A percentile compares a stretch with the other conserved stretches of the same genome.
Conservation (phyloP, 2,329 filamentous ascomycete species). For the Xylaria sp. region DNA sequence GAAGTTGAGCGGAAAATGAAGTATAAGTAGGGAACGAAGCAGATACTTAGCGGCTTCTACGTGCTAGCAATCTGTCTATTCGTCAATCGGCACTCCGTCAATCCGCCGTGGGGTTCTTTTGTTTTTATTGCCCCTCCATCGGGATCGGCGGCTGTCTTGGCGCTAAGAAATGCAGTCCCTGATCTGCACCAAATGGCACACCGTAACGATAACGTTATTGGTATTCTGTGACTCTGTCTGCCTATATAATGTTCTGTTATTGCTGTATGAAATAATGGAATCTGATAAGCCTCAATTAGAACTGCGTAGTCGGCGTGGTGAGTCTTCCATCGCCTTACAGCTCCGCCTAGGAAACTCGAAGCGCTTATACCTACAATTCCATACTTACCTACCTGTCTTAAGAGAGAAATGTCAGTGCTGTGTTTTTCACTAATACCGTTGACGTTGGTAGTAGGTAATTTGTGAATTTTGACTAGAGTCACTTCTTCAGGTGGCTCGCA, state of each 20-base stretch:
- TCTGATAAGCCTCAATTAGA: not conserved
- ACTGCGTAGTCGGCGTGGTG: not conserved
- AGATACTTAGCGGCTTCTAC: conserved; percentile 26
- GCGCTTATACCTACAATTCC: no score
- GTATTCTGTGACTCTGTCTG: not conserved
- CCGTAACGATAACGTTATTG: conserved; percentile 17
- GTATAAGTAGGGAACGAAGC: not conserved
- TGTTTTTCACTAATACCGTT: not conserved
- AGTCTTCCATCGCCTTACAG: no score
- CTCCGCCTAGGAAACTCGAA: no score
- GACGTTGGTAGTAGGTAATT: not conserved
- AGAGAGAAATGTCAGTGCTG: no score
- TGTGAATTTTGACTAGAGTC: not conserved
- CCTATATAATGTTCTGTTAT: not conserved
- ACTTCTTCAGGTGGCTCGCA: not conserved
- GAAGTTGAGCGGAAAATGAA: not conserved
- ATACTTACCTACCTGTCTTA: no score
- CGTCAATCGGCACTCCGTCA: not conserved
- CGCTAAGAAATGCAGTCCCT: conserved; percentile 20
- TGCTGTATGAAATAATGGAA: not conserved
- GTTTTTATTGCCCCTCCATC: conserved; percentile 28
- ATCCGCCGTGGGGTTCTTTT: conserved; percentile 24
- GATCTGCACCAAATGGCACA: not conserved
- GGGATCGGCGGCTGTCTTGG: conserved; percentile 22
- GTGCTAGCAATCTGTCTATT: conserved; percentile 28